A percentile compares a stretch with the other conserved stretches of the same genome.
These are phyloP conservation scores for Curvularia sp. DNA, from an alignment of 2,329 filamentous ascomycete genomes.

Conservation along the genomic window DNA sequence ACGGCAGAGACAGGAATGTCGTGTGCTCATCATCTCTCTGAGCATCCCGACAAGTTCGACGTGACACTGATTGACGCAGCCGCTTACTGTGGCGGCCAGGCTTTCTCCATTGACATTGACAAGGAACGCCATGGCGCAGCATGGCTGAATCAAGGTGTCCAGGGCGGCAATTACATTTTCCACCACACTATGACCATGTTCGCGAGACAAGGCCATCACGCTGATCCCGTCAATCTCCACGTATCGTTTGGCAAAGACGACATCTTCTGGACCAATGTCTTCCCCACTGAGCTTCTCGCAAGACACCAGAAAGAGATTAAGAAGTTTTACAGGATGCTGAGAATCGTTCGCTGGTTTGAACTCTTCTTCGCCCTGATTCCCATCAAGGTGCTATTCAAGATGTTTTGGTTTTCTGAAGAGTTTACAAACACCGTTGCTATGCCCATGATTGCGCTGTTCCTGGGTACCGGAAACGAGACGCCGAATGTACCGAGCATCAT, in stretches of 20 bases:
- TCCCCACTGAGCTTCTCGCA: conserved; percentile 65
- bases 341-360: conserved; percentile 66
- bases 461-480: conserved; percentile 78
- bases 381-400: conserved; percentile 69
- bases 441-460: conserved; percentile 74
- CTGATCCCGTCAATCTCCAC: conserved; percentile 66
- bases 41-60: conserved; percentile 70
- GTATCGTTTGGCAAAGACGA: conserved; percentile 70
- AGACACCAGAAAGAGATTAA: conserved; percentile 64
- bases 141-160: conserved; percentile 69
- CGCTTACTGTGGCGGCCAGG: conserved; percentile 67
- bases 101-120: conserved; percentile 65
- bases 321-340: conserved; percentile 62
- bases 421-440: conserved; percentile 75
- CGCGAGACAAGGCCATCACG: conserved; percentile 62
- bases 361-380: conserved; percentile 65
- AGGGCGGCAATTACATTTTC: conserved; percentile 71
- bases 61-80: conserved; percentile 57
- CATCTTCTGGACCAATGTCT: conserved; percentile 71
- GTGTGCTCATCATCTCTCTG: conserved; percentile 70
- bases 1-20: conserved; percentile 60
- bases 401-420: conserved; percentile 73
- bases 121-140: conserved; percentile 63
- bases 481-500: conserved; percentile 74
- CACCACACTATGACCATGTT: conserved; percentile 73